phyloP scores from a whole-genome alignment of 2,329 filamentous ascomycete genomes.

The Arachnopeziza araneosa region DNA sequence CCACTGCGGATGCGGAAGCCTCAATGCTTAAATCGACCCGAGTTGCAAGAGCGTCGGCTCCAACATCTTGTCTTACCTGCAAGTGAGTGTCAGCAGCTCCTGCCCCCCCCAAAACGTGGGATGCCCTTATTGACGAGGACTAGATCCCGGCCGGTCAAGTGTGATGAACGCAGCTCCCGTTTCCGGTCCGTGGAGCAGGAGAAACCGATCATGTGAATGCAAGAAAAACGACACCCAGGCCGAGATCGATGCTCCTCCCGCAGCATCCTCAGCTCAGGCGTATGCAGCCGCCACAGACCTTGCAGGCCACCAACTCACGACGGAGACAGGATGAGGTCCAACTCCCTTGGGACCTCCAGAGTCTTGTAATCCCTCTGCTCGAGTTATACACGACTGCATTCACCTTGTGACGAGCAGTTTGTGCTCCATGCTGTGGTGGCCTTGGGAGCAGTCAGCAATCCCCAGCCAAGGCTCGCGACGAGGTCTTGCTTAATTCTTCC shows the following conservation, averaged over 20 bases:
- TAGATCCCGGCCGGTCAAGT: constrained; percentile 12
- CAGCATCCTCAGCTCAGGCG: constrained; percentile 3
- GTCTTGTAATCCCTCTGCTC: not conserved
- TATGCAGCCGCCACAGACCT: constrained; percentile 3
- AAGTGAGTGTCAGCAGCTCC: constrained; percentile 11
- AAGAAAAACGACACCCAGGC: too few relatives aligned
- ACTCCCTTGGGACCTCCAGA: not conserved
- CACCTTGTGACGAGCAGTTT: not conserved
- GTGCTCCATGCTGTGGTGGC: not conserved
- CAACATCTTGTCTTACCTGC: constrained; percentile 15
- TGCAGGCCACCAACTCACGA: constrained; percentile 8
- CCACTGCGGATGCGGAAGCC: not conserved
- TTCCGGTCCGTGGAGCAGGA: constrained; percentile 6
- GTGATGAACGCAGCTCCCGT: constrained; percentile 6
- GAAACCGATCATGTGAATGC: constrained; percentile 7
- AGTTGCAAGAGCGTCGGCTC: constrained; percentile 5
- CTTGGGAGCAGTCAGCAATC: not conserved
- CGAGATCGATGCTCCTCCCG: constrained; percentile 5
- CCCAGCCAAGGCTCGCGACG: not conserved
- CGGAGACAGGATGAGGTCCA: not conserved
- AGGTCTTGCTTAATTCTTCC: not conserved
- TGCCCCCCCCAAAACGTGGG: not conserved
- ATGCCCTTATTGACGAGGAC: not conserved
- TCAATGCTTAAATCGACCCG: not conserved
- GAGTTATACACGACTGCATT: not conserved